These are phyloP conservation scores for Piper betle DNA, from an alignment of 164 flowering plant species.

Conservation along the genomic window DNA sequence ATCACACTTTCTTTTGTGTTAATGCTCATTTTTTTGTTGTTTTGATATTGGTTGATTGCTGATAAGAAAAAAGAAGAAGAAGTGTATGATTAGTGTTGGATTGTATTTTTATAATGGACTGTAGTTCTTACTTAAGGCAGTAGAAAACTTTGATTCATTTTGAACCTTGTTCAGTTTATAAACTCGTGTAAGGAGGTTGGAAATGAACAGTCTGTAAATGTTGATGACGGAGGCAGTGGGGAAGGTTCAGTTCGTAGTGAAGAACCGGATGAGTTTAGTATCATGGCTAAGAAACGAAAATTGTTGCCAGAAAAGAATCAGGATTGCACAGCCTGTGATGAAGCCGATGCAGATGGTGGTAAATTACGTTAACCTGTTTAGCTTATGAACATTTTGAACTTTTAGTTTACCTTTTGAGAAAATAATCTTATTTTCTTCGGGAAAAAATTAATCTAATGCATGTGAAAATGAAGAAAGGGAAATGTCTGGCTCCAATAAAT, in stretches of 20 bases:
- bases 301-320: conserved; percentile 12
- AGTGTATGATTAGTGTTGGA: too few species aligned
- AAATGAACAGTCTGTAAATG: conserved; percentile 7
- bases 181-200: conserved; percentile 12
- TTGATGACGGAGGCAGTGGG: neutral
- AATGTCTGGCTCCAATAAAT: conserved; percentile 1
- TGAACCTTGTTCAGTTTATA: conserved; percentile 27
- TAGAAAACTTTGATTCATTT: neutral
- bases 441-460: conserved; percentile 4
- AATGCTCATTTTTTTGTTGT: neutral
- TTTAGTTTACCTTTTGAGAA: neutral
- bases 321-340: neutral
- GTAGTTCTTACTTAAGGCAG: too few species aligned
- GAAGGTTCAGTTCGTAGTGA: neutral
- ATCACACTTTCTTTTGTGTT: neutral
- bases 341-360: conserved; percentile 6
- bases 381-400: neutral
- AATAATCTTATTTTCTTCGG: neutral
- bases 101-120: too few species aligned
- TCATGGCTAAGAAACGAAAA: conserved; percentile 39
- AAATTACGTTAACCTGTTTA: conserved; percentile 10
- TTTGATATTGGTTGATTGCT: neutral
- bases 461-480: conserved; percentile 18
- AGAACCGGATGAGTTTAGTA: conserved; percentile 16
- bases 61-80: neutral